Conservation (phyloP, 2,329 filamentous ascomycete species). For the Grosmannia clavigera region DNA sequence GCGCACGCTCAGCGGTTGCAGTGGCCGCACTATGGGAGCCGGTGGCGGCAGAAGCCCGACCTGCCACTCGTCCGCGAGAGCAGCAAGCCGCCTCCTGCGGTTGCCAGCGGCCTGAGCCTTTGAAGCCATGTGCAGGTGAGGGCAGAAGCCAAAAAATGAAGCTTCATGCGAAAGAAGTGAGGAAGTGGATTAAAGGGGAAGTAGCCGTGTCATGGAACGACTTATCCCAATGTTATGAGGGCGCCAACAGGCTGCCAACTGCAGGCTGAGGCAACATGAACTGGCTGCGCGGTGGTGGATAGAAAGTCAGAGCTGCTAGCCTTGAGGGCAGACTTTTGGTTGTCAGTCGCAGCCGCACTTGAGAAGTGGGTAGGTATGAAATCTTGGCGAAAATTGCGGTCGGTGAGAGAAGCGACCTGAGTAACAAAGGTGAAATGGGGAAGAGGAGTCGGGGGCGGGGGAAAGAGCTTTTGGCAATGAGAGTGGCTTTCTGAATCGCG, state of each 20-base stretch:
- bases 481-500: not conserved
- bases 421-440: too few species aligned
- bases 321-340: not conserved
- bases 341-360: not conserved
- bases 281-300: not conserved
- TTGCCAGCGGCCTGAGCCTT: constrained; percentile 16
- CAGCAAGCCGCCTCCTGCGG: constrained; percentile 34
- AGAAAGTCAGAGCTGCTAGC: not conserved
- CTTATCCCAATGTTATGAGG: not conserved
- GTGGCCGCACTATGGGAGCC: constrained; percentile 22
- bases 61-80: constrained; percentile 38
- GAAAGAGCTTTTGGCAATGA: not conserved
- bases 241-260: not conserved
- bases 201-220: not conserved
- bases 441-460: not conserved
- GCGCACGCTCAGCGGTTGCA: constrained; percentile 29
- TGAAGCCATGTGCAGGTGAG: constrained; percentile 3
- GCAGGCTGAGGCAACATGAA: not conserved
- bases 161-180: not conserved
- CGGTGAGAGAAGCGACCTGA: too few species aligned
- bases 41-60: constrained; percentile 28
- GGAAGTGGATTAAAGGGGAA: not conserved
- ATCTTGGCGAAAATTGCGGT: too few species aligned
- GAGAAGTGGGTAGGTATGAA: not conserved
- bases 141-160: not conserved